Percentiles rank a stretch among this genome's conserved stretches.
Conservation (phyloP, 2,329 filamentous ascomycete species). For the Metarhizium guizhouense region DNA sequence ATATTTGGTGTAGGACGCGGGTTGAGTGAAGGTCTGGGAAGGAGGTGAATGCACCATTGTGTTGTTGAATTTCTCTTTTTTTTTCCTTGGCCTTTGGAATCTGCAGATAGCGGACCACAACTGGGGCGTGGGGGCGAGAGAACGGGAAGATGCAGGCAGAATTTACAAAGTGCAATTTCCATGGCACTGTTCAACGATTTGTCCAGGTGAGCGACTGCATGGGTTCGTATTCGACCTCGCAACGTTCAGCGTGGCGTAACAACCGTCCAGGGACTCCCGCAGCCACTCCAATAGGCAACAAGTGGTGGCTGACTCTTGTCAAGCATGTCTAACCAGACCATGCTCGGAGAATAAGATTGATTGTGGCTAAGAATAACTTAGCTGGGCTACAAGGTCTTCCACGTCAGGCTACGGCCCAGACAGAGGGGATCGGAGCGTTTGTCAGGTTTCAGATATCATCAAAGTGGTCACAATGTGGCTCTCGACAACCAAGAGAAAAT, state of each 20-base stretch:
- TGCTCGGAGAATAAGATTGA: not conserved
- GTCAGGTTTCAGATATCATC: no score
- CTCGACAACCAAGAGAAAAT: no score
- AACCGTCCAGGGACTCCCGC: not conserved
- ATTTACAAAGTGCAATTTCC: not conserved
- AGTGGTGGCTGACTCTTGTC: not conserved
- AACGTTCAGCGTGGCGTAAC: not conserved
- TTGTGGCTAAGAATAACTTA: not conserved
- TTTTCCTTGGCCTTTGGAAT: no score
- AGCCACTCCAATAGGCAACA: not conserved
- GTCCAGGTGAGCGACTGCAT: not conserved
- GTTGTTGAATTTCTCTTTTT: no score
- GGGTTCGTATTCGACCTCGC: not conserved
- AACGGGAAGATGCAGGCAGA: not conserved
- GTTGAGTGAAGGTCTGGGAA: no score
- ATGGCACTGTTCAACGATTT: not conserved
- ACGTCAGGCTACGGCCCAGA: no score
- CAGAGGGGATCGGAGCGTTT: no score
- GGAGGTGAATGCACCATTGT: no score
- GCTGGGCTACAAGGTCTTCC: no score
- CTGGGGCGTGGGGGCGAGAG: not conserved
- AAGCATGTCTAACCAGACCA: not conserved
- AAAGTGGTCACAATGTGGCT: no score
- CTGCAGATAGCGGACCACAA: no score
- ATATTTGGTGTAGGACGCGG: no score